Conservation (phyloP, 805 yeast genomes). For the Lipomyces mesembrius region DNA sequence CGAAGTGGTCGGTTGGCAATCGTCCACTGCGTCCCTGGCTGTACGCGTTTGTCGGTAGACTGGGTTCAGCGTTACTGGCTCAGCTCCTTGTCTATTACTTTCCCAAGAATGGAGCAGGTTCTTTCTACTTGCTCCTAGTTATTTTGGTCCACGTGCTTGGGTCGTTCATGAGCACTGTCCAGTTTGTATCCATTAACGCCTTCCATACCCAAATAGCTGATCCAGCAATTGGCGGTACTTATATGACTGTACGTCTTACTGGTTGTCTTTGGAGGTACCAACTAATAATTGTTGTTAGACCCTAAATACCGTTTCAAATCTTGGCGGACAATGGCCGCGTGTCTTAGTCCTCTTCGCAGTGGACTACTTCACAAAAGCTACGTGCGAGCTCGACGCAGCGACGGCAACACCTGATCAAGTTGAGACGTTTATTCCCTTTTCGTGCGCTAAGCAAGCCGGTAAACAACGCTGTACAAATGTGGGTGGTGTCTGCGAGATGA, state of each 20-base stretch:
- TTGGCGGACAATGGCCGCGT: slow-evolving; percentile 98
- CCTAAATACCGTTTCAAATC: slow-evolving; percentile 84
- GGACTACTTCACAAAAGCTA: slow-evolving; percentile 72
- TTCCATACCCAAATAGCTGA: slow-evolving; percentile 96
- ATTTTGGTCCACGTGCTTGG: slow-evolving; percentile 82
- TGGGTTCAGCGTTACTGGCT: slow-evolving; percentile 74
- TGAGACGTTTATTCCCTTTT: slow-evolving; percentile 36
- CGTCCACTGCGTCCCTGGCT: slow-evolving; percentile 83
- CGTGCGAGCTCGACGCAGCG: slow-evolving; percentile 52
- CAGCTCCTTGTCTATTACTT: slow-evolving; percentile 72
- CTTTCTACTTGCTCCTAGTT: slow-evolving; percentile 68
- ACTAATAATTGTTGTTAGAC: slow-evolving; percentile 47
- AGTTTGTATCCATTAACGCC: slow-evolving; percentile 91
- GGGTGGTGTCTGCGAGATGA: slow-evolving; percentile 60
- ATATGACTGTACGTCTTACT: slow-evolving; percentile 67
- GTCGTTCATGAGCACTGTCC: slow-evolving; percentile 92
- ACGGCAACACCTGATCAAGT: slow-evolving; percentile 30
- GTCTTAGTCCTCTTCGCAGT: slow-evolving; percentile 78
- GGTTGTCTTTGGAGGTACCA: neutral
- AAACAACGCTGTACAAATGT: slow-evolving; percentile 57
- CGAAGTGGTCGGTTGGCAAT: slow-evolving; percentile 84
- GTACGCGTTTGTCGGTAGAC: slow-evolving; percentile 80
- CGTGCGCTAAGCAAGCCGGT: slow-evolving; percentile 48
- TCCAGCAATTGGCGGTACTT: slow-evolving; percentile 95
- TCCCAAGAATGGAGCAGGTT: slow-evolving; percentile 60